Evolutionary conservation across 371 early-diverging fungal species (phyloP).

Genomic region (Apophysomyces variabilis): DNA sequence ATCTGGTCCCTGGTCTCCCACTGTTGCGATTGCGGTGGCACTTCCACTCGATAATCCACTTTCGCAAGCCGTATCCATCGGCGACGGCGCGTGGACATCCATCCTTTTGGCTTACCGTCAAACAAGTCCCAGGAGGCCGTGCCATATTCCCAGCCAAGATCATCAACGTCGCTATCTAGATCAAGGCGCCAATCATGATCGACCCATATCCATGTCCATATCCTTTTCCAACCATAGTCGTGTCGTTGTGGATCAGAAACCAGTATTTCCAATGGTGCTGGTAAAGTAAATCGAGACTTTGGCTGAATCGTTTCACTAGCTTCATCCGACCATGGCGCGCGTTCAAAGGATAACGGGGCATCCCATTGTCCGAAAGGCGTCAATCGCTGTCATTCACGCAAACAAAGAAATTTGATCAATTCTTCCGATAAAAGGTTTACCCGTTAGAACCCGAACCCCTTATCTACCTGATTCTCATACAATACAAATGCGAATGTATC

Average conservation of each 20-base stretch:
- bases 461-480: constrained; percentile 26
- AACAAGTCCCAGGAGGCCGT: constrained; percentile 23
- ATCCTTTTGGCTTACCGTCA: constrained; percentile 20
- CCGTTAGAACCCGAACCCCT: too few relatives aligned
- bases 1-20: background rate
- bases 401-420: background rate
- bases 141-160: constrained; percentile 29
- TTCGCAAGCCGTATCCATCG: constrained; percentile 26
- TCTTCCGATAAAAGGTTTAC: background rate
- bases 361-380: constrained; percentile 23
- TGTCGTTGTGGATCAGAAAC: background rate
- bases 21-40: background rate
- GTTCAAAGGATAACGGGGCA: constrained; percentile 15
- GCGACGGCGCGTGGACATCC: constrained; percentile 26
- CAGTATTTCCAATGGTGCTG: constrained; percentile 11
- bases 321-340: constrained; percentile 24
- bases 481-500: constrained; percentile 23
- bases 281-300: constrained; percentile 18
- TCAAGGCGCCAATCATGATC: constrained; percentile 25
- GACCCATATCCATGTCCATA: constrained; percentile 24
- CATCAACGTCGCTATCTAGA: constrained; percentile 12
- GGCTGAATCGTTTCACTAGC: constrained; percentile 16
- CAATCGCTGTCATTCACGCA: constrained; percentile 16
- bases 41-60: constrained; percentile 9
- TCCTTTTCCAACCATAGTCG: constrained; percentile 1